phyloP scores from a whole-genome alignment of 179 eudicot species.

The Sideroxylon spinosum region DNA sequence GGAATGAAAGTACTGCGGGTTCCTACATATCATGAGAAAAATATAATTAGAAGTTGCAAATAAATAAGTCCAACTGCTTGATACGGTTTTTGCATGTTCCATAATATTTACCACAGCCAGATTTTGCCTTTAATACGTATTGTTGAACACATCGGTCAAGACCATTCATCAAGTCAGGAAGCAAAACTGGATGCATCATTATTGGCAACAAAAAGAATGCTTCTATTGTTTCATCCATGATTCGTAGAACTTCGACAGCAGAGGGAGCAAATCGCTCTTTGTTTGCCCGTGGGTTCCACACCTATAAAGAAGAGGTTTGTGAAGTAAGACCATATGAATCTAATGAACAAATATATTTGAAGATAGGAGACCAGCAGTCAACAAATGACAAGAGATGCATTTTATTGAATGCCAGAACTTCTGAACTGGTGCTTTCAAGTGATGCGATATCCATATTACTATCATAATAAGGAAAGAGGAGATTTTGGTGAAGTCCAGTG shows the following conservation, averaged over 20 bases:
- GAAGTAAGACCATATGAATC: not conserved
- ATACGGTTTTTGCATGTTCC: not conserved
- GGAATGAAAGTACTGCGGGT: conserved; percentile 56
- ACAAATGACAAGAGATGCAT: not conserved
- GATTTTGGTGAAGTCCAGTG: not conserved
- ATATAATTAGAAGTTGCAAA: not conserved
- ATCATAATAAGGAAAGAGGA: not conserved
- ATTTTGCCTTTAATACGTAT: conserved; percentile 63
- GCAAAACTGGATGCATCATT: conserved; percentile 66
- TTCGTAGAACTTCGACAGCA: conserved; percentile 70
- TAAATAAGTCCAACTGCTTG: not conserved
- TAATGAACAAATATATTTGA: not conserved
- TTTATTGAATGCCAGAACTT: not conserved
- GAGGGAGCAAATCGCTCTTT: conserved; percentile 80
- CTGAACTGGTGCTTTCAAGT: not conserved
- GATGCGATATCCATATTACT: not conserved
- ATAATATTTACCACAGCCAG: conserved; percentile 69
- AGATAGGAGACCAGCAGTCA: not conserved
- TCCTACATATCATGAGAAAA: conserved; percentile 41
- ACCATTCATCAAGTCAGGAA: conserved; percentile 63
- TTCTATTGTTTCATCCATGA: conserved; percentile 73
- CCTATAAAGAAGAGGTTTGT: conserved; percentile 32
- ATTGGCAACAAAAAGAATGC: conserved; percentile 93
- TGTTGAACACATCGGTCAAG: conserved; percentile 71
- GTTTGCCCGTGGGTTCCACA: conserved; percentile 78